Evolutionary conservation across 345 rosid species (phyloP), one percentile per base, ranked within the genome.

Genomic region (Salix brachista): DNA sequence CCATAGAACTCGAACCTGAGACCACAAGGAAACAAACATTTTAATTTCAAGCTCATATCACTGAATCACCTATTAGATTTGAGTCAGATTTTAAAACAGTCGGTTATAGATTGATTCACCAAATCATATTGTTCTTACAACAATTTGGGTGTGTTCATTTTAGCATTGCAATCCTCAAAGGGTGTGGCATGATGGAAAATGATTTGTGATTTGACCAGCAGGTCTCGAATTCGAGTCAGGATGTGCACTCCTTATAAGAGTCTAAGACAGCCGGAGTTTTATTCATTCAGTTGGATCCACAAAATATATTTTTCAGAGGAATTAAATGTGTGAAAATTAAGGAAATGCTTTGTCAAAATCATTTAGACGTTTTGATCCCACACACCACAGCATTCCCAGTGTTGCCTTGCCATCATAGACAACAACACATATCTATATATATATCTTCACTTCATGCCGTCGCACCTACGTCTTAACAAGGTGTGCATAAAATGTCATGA

Each of bases 211-310:
- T 34, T 34, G 36, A 1, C 4, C 1, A 34, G 6, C 5, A 34
- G 36, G 0, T 34, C 6, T 34, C 5, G 36, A 34, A 6, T 34
- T 34, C 0, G 6, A 34, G 36, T 34, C 6, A 0, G 5, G 2
- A 28, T 0, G 5, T 34, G 36, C 5, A 34, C 1, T 34, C 0
- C 5, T 34, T 34, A 1, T 34, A 34, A 34, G 1, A 34, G 6
- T 0, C 0, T 34, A 1, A 1, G 5, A 34, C 1, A 4, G 5
- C 1, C 0, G 0, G 0, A 0, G 0, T 34, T 34, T 34, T 34
- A 4, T 34, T 34, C 0, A 0, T 34, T 34, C 5, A 32, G 5
- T 32, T 32, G 34, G 0, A 32, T 0, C 34, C 34, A 32, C 0
- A 32, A 32, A 32, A 32, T 32, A 32, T 0, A 0, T 32, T 32